A percentile compares a stretch with the other conserved stretches of the same genome.
phyloP scores from a whole-genome alignment of 257 asterid genomes.

The Capsicum chinense region DNA sequence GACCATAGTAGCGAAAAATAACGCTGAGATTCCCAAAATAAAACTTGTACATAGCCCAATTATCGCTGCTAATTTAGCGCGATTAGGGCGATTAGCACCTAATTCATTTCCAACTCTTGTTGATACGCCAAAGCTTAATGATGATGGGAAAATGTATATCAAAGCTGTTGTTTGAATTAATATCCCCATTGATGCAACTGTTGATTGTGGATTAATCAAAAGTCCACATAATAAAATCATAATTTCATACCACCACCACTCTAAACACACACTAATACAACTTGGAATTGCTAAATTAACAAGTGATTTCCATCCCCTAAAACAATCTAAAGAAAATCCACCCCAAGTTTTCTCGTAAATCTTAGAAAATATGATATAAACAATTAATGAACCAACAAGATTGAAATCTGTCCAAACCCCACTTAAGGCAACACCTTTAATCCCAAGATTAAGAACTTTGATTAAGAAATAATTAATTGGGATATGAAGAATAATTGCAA shows the following conservation, averaged over 20 bases:
- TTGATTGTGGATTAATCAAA: constrained; percentile 40
- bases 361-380: constrained; percentile 33
- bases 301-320: constrained; percentile 40
- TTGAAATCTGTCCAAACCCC: constrained; percentile 51
- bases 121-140: constrained; percentile 49
- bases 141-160: constrained; percentile 51
- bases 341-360: constrained; percentile 40
- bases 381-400: constrained; percentile 38
- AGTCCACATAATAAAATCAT: constrained; percentile 49
- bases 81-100: constrained; percentile 42
- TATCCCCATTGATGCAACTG: constrained; percentile 50
- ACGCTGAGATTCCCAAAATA: constrained; percentile 36
- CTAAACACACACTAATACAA: constrained; percentile 47
- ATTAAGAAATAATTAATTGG: constrained; percentile 48
- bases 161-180: constrained; percentile 48
- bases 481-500: constrained; percentile 37
- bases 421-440: constrained; percentile 45
- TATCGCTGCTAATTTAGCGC: constrained; percentile 45
- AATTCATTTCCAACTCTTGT: constrained; percentile 52
- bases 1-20: constrained; percentile 35
- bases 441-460: constrained; percentile 39
- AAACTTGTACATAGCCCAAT: constrained; percentile 42
- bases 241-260: constrained; percentile 60
- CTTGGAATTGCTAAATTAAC: constrained; percentile 47
- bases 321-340: constrained; percentile 39